These are phyloP conservation scores for Didymosphaeria variabile DNA, from an alignment of 2,329 filamentous ascomycete species.

Conservation along the genomic window DNA sequence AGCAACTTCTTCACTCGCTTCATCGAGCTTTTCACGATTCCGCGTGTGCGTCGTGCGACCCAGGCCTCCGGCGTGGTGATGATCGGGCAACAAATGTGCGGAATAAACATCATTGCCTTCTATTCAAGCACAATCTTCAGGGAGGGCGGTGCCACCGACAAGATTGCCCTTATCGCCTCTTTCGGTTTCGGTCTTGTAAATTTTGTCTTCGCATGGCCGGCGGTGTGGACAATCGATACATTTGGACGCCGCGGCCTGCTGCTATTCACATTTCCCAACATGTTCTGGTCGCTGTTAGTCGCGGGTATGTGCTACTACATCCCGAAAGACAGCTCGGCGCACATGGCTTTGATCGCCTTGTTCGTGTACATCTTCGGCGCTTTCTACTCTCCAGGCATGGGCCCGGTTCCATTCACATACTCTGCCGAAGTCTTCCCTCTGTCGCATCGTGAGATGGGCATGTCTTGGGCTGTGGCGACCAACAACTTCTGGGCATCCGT, in stretches of 20 bases:
- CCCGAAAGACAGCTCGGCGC: conserved; percentile 25
- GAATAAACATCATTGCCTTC: conserved; percentile 59
- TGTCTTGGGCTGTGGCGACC: conserved; percentile 74
- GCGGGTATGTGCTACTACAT: conserved; percentile 23
- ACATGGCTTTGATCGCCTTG: conserved; percentile 40
- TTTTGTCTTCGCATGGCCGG: conserved; percentile 52
- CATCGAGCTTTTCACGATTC: conserved; percentile 71
- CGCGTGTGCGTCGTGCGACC: conserved; percentile 75
- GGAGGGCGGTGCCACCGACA: conserved; percentile 55
- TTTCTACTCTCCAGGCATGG: conserved; percentile 46
- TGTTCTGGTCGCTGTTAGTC: conserved; percentile 48
- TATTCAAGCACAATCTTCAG: conserved; percentile 62
- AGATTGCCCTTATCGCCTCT: conserved; percentile 61
- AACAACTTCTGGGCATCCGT: conserved; percentile 69
- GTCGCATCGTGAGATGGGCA: conserved; percentile 75
- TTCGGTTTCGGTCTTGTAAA: conserved; percentile 66
- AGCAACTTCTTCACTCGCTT: conserved; percentile 54
- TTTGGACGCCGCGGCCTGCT: conserved; percentile 33
- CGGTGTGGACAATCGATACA: conserved; percentile 52
- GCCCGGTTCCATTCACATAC: conserved; percentile 38
- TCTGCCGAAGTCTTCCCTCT: conserved; percentile 72
- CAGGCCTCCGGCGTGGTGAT: conserved; percentile 82
- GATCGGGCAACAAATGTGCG: conserved; percentile 72
- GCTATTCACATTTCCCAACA: conserved; percentile 54
- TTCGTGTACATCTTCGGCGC: conserved; percentile 61